These are phyloP conservation scores for Roridomyces roridus DNA, from an alignment of 768 basidiomycete genomes.

Conservation along the genomic window DNA sequence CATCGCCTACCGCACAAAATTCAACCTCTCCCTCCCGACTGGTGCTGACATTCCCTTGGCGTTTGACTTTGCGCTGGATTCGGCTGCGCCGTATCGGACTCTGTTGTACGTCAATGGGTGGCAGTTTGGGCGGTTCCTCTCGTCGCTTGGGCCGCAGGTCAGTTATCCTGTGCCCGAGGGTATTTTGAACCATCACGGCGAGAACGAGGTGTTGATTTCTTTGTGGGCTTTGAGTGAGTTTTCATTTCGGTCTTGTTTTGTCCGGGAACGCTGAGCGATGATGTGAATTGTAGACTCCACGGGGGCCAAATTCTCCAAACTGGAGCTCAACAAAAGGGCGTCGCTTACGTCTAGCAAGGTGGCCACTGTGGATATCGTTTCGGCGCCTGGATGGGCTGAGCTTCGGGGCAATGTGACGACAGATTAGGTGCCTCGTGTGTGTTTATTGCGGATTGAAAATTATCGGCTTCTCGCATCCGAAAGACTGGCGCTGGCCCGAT, in stretches of 20 bases:
- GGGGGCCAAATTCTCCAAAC: constrained; percentile 36
- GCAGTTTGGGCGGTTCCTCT: constrained; percentile 67
- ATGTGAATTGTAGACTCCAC: constrained; percentile 31
- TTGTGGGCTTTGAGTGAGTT: constrained; percentile 41
- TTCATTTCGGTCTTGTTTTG: no score
- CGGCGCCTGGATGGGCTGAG: constrained; percentile 40
- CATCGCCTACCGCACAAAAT: constrained; percentile 68
- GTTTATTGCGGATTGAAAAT: no score
- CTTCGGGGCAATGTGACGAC: constrained; percentile 27
- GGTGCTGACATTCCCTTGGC: constrained; percentile 62
- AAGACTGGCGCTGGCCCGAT: no score
- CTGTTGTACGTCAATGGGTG: constrained; percentile 74
- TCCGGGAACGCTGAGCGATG: no score
- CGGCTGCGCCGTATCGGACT: constrained; percentile 62
- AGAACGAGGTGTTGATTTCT: constrained; percentile 40
- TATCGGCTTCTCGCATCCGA: no score
- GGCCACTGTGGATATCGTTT: constrained; percentile 33
- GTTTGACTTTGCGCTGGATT: constrained; percentile 60
- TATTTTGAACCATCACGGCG: constrained; percentile 42
- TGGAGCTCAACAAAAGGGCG: constrained; percentile 37
- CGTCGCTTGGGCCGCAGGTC: constrained; percentile 47
- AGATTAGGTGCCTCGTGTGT: constrained; percentile 7
- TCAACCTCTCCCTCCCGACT: constrained; percentile 56
- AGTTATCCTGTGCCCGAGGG: constrained; percentile 54
- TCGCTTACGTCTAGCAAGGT: constrained; percentile 35